Evolutionary conservation across 768 basidiomycete species (phyloP).

Genomic region (Mycena maculata): DNA sequence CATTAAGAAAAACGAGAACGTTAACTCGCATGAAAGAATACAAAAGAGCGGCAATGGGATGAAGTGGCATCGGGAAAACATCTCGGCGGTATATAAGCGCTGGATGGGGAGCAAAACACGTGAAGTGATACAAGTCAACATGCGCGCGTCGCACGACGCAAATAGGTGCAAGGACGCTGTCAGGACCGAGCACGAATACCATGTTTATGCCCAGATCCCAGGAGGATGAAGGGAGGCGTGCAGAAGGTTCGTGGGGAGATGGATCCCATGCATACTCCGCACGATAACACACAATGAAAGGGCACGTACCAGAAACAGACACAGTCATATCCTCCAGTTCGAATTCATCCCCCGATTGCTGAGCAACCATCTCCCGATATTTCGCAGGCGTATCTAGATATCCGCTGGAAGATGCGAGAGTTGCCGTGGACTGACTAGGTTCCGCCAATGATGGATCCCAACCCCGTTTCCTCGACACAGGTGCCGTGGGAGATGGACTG

Average conservation of each 20-base stretch:
- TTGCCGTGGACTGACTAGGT: constrained; percentile 63
- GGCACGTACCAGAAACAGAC: constrained; percentile 41
- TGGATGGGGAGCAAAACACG: constrained; percentile 20
- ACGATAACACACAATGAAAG: constrained; percentile 31
- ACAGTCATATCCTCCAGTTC: constrained; percentile 41
- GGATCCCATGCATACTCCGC: constrained; percentile 4
- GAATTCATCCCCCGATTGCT: constrained; percentile 46
- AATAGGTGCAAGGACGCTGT: no score
- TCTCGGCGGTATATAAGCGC: constrained; percentile 14
- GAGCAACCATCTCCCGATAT: constrained; percentile 61
- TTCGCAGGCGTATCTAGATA: constrained; percentile 79
- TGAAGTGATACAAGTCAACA: constrained; percentile 17
- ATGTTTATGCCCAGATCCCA: background rate
- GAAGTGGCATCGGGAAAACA: constrained; percentile 23
- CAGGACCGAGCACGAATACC: background rate
- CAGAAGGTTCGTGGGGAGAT: constrained; percentile 6
- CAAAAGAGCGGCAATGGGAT: constrained; percentile 29
- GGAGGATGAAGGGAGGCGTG: background rate
- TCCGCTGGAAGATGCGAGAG: constrained; percentile 65
- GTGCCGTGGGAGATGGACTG: constrained; percentile 51
- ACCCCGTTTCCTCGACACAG: constrained; percentile 70
- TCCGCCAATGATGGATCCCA: constrained; percentile 77
- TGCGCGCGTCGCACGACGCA: constrained; percentile 14
- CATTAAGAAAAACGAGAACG: constrained; percentile 58
- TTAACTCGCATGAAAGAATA: constrained; percentile 36